Base-by-base conservation (phyloP, 2,329 filamentous ascomycete species). In the Cryoendolithus antarcticus region DNA sequence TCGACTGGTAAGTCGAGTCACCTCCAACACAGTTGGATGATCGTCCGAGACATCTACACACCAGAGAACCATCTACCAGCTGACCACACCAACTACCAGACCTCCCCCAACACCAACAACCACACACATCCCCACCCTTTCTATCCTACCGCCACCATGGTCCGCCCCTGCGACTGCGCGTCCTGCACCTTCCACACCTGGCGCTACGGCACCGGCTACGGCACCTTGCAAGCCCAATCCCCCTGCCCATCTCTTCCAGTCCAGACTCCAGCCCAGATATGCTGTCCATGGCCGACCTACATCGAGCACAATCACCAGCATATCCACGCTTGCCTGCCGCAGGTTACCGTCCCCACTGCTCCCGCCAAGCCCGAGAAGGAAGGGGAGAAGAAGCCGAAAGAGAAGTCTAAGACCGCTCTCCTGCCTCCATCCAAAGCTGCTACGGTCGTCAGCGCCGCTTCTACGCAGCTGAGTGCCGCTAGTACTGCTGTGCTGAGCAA, bases 131-230 rank as follows among this genome's bases (percentile, higher is more conserved):
- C 19, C 19, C 19, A 6, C 19, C 19, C 19, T 21, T 21, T 21
- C 19, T 6, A 21, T 21, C 19, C 19, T 21, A 21, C 3, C 19
- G 19, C 19, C 19, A 21, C 6, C 19, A 21, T 21, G 19, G 19
- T 21, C 19, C 19, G 19, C 19, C 19, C 19, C 19, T 21, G 19
- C 19, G 19, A 21, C 19, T 21, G 19, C 19, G 19, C 19, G 6
- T 21, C 19, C 19, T 21, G 19, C 19, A 21, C 19, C 19, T 21
- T 21, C n/a, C 37, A 19, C 34, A 40, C 19, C 38, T 40, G 38
- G 38, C 38, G 38, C 30, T 34, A 34, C 32, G 13, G 38, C 15
- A 15, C n/a, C 10, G 38, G 38, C 11, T 40, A 40, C 34, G 32
- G 29, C 30, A 15, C 19, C 19, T 24, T 7, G 29, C 30, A 11